A percentile compares a stretch with the other conserved stretches of the same genome.
Evolutionary conservation across 495 filamentous ascomycete genomes (phyloP).

Genomic region (Penicillium maclennaniae): DNA sequence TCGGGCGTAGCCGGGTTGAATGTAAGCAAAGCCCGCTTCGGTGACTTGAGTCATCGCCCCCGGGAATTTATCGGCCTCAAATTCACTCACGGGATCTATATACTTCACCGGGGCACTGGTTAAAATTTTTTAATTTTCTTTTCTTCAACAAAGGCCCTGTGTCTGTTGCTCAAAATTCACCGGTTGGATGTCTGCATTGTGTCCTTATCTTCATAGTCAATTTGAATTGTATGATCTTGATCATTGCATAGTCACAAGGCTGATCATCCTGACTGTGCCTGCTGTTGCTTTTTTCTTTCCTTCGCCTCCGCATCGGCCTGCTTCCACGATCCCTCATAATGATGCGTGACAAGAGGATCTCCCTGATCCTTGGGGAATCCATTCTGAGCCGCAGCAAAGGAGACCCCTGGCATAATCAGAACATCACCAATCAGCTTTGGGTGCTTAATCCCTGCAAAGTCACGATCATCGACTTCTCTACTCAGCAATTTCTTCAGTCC

Average conservation of each 20-base stretch:
- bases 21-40: constrained; percentile 4
- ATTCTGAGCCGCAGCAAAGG: constrained; percentile 36
- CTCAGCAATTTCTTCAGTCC: constrained; percentile 23
- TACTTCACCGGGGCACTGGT: no score
- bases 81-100: not conserved
- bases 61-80: constrained; percentile 27
- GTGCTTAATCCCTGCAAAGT: constrained; percentile 27
- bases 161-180: no score
- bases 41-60: constrained; percentile 18
- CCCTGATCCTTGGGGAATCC: constrained; percentile 26
- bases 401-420: constrained; percentile 37
- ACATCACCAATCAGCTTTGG: constrained; percentile 39
- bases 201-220: not conserved
- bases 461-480: constrained; percentile 19
- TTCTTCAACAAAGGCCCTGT: no score
- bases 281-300: constrained; percentile 12
- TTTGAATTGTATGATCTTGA: not conserved
- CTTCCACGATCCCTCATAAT: constrained; percentile 35
- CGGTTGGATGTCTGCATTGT: no score
- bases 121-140: no score
- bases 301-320: constrained; percentile 17
- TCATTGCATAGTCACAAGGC: not conserved
- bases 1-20: constrained; percentile 27
- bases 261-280: not conserved
- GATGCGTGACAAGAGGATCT: constrained; percentile 28